Percentiles rank a stretch among this genome's conserved stretches.
These are phyloP conservation scores for Melanogaster broomeanus DNA, from an alignment of 768 basidiomycete species.

Conservation along the genomic window DNA sequence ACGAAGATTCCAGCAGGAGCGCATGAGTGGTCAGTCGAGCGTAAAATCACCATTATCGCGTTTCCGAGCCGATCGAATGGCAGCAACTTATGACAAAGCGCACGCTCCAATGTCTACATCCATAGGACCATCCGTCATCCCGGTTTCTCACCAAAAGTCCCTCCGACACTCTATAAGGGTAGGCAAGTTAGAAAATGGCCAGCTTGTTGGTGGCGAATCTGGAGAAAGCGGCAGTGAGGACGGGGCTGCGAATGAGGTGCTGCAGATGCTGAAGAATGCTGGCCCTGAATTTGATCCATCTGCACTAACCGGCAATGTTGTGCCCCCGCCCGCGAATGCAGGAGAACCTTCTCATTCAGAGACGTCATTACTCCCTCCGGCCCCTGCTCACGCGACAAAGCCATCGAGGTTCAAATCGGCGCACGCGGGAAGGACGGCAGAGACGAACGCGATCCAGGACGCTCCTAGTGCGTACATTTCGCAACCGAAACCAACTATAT, in stretches of 20 bases:
- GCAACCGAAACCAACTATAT: constrained; percentile 33
- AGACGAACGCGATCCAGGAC: constrained; percentile 19
- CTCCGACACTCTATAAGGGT: constrained; percentile 53
- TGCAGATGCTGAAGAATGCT: constrained; percentile 53
- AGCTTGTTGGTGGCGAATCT: constrained; percentile 50
- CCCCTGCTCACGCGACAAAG: constrained; percentile 30
- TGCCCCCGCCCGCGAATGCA: background rate
- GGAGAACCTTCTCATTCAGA: background rate
- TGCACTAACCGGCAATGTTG: background rate
- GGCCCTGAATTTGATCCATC: constrained; percentile 43
- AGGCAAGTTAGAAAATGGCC: constrained; percentile 56
- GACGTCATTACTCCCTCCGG: background rate
- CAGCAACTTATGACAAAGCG: constrained; percentile 48
- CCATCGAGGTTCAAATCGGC: constrained; percentile 50
- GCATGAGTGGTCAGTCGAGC: constrained; percentile 33
- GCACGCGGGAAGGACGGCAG: background rate
- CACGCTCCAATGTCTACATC: constrained; percentile 38
- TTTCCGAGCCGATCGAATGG: constrained; percentile 62
- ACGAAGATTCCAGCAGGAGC: constrained; percentile 32
- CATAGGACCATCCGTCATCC: constrained; percentile 42
- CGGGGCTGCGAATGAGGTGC: constrained; percentile 47
- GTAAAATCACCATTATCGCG: constrained; percentile 58
- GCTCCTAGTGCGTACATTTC: constrained; percentile 32
- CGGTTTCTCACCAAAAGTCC: constrained; percentile 47
- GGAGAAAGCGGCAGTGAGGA: constrained; percentile 59